Evolutionary conservation across 495 filamentous ascomycete genomes (phyloP).

Genomic region (Xylona heveae): DNA sequence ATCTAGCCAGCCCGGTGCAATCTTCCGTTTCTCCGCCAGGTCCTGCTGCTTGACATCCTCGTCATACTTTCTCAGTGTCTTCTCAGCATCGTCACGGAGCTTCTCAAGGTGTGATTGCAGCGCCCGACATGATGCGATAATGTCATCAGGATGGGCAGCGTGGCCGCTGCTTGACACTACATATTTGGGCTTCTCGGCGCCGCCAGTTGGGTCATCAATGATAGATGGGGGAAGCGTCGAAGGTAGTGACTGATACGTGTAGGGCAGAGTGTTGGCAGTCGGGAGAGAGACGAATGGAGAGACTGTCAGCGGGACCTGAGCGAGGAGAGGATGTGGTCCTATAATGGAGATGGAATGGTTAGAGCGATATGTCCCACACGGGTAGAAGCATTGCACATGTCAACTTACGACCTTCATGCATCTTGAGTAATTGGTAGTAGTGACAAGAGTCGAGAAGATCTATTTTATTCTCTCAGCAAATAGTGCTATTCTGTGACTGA

Average conservation of each 20-base stretch:
- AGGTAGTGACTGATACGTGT: constrained; percentile 79
- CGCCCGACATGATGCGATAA: constrained; percentile 56
- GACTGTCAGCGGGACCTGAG: constrained; percentile 79
- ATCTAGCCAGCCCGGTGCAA: constrained; percentile 91
- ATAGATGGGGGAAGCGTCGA: constrained; percentile 60
- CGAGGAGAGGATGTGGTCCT: constrained; percentile 74
- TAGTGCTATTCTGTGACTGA: no score
- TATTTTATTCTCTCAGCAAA: no score
- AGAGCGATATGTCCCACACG: no score
- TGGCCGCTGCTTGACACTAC: constrained; percentile 54
- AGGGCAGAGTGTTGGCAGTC: constrained; percentile 74
- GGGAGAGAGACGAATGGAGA: constrained; percentile 90
- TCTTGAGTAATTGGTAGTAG: no score
- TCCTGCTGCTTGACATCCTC: constrained; percentile 50
- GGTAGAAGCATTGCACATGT: no score
- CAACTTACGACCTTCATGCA: no score
- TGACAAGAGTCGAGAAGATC: no score
- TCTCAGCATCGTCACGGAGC: constrained; percentile 37
- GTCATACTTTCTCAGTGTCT: constrained; percentile 47
- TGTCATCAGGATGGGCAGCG: constrained; percentile 60
- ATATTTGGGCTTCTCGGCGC: constrained; percentile 33
- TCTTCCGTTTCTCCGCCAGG: constrained; percentile 71
- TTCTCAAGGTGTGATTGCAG: constrained; percentile 53
- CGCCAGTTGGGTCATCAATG: constrained; percentile 17
- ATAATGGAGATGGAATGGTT: background rate